Conservation (phyloP, 2,329 filamentous ascomycete species). For the Sphaerostilbella broomeana region DNA sequence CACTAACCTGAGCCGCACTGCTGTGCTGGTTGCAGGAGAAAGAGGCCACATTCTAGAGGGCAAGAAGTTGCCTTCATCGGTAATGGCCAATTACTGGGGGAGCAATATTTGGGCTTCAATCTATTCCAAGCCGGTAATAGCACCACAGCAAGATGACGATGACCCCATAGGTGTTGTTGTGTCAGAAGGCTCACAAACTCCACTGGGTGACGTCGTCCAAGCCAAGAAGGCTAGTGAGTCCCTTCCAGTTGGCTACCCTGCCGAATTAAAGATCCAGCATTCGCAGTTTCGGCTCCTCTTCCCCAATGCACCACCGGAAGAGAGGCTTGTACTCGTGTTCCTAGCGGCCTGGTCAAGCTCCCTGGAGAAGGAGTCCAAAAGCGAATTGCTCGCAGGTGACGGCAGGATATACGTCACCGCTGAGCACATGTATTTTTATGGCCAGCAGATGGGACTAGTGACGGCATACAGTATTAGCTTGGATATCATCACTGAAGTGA, state of each 20-base stretch:
- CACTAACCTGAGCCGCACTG: conserved; percentile 80
- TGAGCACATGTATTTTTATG: conserved; percentile 91
- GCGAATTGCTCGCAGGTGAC: conserved; percentile 47
- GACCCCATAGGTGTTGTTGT: conserved; percentile 37
- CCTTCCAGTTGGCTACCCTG: conserved; percentile 72
- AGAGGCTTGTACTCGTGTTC: conserved; percentile 87
- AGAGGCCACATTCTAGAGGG: conserved; percentile 59
- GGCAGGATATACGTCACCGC: conserved; percentile 83
- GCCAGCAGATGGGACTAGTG: conserved; percentile 85
- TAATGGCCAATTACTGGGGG: conserved; percentile 92
- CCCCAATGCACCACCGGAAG: conserved; percentile 66
- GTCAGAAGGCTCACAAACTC: conserved; percentile 24
- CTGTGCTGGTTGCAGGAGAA: conserved; percentile 75
- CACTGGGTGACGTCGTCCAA: conserved; percentile 25
- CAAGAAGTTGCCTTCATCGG: conserved; percentile 72
- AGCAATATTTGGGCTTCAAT: conserved; percentile 64
- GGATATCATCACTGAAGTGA: conserved; percentile 77
- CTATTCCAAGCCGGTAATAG: conserved; percentile 23
- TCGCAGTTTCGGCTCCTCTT: conserved; percentile 91
- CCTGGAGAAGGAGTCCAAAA: conserved; percentile 34
- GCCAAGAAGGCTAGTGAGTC: conserved; percentile 36
- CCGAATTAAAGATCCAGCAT: conserved; percentile 77
- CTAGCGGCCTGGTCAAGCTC: conserved; percentile 73
- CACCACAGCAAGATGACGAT: conserved; percentile 31
- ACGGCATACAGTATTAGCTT: conserved; percentile 73